Conservation (phyloP, 2,329 filamentous ascomycete species). For the Neobulgaria alba region DNA sequence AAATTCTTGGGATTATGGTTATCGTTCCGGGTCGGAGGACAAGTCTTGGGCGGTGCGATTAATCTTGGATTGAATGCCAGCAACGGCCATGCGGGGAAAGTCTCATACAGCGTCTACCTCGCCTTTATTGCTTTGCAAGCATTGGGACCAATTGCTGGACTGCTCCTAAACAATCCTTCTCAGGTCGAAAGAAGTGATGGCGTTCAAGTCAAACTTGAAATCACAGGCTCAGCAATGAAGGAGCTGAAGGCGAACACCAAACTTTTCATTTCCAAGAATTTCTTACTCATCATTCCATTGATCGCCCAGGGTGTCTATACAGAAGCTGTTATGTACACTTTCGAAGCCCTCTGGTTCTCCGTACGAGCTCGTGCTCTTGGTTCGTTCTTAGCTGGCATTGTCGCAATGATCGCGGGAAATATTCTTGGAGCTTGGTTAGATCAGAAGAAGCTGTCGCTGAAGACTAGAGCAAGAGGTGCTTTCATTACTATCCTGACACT, state of each 20-base stretch:
- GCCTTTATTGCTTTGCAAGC: constrained; percentile 65
- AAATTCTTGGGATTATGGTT: constrained; percentile 62
- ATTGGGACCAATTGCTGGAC: constrained; percentile 52
- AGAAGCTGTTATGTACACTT: constrained; percentile 67
- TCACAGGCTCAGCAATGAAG: constrained; percentile 44
- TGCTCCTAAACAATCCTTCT: constrained; percentile 52
- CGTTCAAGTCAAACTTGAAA: constrained; percentile 48
- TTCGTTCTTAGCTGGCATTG: constrained; percentile 60
- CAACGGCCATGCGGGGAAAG: constrained; percentile 48
- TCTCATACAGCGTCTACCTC: constrained; percentile 60
- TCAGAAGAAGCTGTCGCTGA: constrained; percentile 14
- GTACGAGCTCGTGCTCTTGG: constrained; percentile 62
- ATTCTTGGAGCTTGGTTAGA: constrained; percentile 42
- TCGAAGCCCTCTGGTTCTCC: constrained; percentile 57
- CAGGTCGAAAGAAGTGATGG: constrained; percentile 60
- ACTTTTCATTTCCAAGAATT: constrained; percentile 51
- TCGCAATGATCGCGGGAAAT: constrained; percentile 58
- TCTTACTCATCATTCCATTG: constrained; percentile 55
- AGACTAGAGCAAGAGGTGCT: constrained; percentile 21
- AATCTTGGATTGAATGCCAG: constrained; percentile 58
- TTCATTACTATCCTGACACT: constrained; percentile 30
- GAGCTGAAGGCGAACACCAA: constrained; percentile 53
- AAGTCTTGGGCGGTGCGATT: constrained; percentile 64
- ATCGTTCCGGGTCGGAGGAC: constrained; percentile 47
- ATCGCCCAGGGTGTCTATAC: constrained; percentile 65